phyloP scores from a whole-genome alignment of 257 asterid genomes.

The Ilex aquifolium region DNA sequence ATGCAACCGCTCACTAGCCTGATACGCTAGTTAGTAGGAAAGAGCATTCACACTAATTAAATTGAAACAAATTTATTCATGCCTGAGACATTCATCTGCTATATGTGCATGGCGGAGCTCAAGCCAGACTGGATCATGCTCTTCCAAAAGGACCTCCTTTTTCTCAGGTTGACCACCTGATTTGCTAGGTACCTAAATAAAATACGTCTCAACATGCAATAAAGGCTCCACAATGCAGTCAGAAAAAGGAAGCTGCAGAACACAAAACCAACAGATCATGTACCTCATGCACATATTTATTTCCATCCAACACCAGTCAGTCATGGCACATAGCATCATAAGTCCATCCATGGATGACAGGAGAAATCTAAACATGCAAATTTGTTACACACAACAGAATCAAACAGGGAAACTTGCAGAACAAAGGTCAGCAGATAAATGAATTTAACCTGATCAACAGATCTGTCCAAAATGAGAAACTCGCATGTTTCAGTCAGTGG shows the following conservation, averaged over 20 bases:
- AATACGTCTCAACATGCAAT: conserved; percentile 21
- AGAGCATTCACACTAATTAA: conserved; percentile 13
- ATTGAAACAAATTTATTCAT: conserved; percentile 7
- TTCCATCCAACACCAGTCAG: conserved; percentile 85
- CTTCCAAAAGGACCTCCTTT: conserved; percentile 88
- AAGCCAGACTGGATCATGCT: conserved; percentile 91
- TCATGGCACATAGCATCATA: conserved; percentile 99
- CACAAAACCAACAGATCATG: not conserved
- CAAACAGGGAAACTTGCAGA: not conserved
- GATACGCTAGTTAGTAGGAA: conserved; percentile 19
- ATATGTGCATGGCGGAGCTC: conserved; percentile 89
- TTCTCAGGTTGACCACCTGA: conserved; percentile 75
- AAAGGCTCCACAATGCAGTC: conserved; percentile 9
- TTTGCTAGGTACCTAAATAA: conserved; percentile 70
- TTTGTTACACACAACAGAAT: not conserved
- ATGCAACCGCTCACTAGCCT: conserved; percentile 85
- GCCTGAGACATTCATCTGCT: conserved; percentile 63
- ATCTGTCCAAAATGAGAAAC: conserved; percentile 85
- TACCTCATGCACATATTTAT: conserved; percentile 87
- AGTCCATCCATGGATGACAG: conserved; percentile 96
- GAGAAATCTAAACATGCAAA: conserved; percentile 67
- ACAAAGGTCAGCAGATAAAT: conserved; percentile 37
- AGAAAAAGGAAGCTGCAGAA: conserved; percentile 3
- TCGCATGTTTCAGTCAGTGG: conserved; percentile 91
- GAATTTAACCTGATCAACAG: too few species aligned